Base-by-base conservation (phyloP, 805 yeast genomes). In the Blastobotrys attinorum region DNA sequence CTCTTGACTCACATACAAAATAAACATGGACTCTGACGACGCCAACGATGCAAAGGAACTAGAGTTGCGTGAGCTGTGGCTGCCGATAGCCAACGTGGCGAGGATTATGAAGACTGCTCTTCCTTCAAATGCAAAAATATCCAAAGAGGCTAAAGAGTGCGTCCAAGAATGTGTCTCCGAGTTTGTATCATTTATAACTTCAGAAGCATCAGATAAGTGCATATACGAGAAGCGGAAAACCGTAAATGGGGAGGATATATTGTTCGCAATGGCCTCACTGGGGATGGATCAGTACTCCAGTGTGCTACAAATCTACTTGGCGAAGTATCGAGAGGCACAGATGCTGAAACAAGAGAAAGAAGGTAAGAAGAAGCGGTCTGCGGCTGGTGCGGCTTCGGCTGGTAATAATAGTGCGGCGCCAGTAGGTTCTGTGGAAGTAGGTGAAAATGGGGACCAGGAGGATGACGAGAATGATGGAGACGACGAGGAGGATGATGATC, bases 121-220 rank as follows among this genome's bases (percentile, higher is more conserved):
- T 23, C 90, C 92, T 2, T 64, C 71, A 10, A 77, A 80, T 31
- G 90, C 89, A 8, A 83, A 83, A 55, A 78, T 83, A 1, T 79
- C 87, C 18, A 83, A 82, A 55, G 92, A 83, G 54, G 83, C 89
- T 35, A 81, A 82, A 55, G 89, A 81, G 53, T 77, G 85, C 51
- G 77, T 80, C 64, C 86, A 80, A 60, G 85, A 80, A 55, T 79
- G 83, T 55, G 85, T 78, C 3, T 66, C 75, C 39, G 83, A 79
- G 59, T 79, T 78, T 59, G 81, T 79, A 27, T 75, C 82, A 7
- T 79, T 79, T 60, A 74, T 79, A 43, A 80, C 85, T 2, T 73
- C 80, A 27, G 84, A 79, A 60, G 73, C 73, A 16, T 72, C 81
- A 39, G 85, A 80, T 48, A 74, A 72, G 53, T 79, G 84, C 56